Percentiles rank a stretch among this genome's conserved stretches.
Evolutionary conservation across 2,329 filamentous ascomycete species (phyloP).

Genomic region (Onygenales sp.): DNA sequence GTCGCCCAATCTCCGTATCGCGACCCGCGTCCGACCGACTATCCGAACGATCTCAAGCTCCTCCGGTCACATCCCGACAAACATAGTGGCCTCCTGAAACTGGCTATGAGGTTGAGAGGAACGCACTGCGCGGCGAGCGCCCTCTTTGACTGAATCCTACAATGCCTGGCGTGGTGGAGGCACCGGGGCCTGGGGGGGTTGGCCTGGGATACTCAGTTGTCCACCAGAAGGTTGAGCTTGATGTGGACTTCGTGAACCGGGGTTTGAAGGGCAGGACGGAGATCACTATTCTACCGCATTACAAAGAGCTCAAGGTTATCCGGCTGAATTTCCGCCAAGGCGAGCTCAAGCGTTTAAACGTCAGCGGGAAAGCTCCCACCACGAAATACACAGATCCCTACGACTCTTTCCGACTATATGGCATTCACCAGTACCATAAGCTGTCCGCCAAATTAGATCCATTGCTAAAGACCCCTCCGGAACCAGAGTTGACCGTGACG

Average conservation of each 20-base stretch:
- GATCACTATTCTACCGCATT: constrained; percentile 63
- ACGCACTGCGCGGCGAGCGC: constrained; percentile 28
- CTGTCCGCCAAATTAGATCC: constrained; percentile 59
- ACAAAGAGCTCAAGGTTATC: constrained; percentile 45
- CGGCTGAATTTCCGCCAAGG: constrained; percentile 56
- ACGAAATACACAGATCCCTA: constrained; percentile 34
- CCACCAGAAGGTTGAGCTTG: constrained; percentile 80
- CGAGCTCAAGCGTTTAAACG: constrained; percentile 42
- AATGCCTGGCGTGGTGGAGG: constrained; percentile 33
- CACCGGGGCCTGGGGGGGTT: constrained; percentile 19
- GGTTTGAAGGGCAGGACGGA: constrained; percentile 69
- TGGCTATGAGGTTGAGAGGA: constrained; percentile 31
- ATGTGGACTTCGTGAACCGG: constrained; percentile 73
- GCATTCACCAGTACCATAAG: constrained; percentile 66
- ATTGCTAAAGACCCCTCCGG: constrained; percentile 41
- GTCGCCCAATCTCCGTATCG: not conserved
- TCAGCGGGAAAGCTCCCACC: constrained; percentile 33
- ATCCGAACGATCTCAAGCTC: not conserved
- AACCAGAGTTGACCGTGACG: constrained; percentile 49
- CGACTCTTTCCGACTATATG: constrained; percentile 42
- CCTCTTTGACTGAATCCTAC: constrained; percentile 25
- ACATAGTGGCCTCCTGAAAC: constrained; percentile 5
- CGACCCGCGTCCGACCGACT: not conserved
- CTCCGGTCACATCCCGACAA: constrained; percentile 1
- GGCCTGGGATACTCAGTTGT: constrained; percentile 50